Conservation (phyloP, 805 yeast genomes). For the Brettanomyces bruxellensis region DNA sequence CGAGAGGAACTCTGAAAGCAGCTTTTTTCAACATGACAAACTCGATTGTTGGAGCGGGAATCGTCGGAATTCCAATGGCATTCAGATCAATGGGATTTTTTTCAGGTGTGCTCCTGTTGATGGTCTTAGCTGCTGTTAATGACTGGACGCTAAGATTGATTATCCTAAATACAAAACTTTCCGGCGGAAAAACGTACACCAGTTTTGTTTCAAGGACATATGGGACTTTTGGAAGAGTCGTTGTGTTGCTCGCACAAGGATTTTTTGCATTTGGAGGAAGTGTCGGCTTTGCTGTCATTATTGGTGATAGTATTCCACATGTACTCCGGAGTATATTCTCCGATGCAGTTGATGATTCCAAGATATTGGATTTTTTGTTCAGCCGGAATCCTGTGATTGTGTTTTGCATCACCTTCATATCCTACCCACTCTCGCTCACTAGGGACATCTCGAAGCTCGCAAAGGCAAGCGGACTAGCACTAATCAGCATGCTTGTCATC, state of each 20-base stretch:
- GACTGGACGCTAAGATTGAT: conserved; percentile 84
- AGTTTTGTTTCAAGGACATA: conserved; percentile 75
- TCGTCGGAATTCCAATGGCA: conserved; percentile 90
- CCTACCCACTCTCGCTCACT: conserved; percentile 76
- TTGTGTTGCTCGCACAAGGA: conserved; percentile 70
- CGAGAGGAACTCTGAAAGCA: conserved; percentile 50
- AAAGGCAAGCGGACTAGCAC: conserved; percentile 78
- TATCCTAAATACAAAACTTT: conserved; percentile 70
- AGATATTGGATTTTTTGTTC: conserved; percentile 45
- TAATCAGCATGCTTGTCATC: conserved; percentile 75
- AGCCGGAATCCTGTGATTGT: conserved; percentile 64
- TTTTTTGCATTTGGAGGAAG: conserved; percentile 92
- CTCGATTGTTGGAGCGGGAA: conserved; percentile 91
- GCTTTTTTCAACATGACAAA: conserved; percentile 98
- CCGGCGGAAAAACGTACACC: conserved; percentile 74
- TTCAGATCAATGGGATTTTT: conserved; percentile 69
- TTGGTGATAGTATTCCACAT: conserved; percentile 93
- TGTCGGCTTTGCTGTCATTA: conserved; percentile 87
- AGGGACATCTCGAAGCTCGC: conserved; percentile 79
- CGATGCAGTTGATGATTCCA: conserved; percentile 23
- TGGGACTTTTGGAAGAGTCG: conserved; percentile 61
- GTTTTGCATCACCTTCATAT: conserved; percentile 59
- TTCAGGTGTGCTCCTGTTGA: conserved; percentile 59
- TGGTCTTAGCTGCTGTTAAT: conserved; percentile 55
- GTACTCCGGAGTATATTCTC: conserved; percentile 65